These are phyloP conservation scores for Tremella yokohamensis DNA, from an alignment of 768 basidiomycete genomes.

Conservation along the genomic window DNA sequence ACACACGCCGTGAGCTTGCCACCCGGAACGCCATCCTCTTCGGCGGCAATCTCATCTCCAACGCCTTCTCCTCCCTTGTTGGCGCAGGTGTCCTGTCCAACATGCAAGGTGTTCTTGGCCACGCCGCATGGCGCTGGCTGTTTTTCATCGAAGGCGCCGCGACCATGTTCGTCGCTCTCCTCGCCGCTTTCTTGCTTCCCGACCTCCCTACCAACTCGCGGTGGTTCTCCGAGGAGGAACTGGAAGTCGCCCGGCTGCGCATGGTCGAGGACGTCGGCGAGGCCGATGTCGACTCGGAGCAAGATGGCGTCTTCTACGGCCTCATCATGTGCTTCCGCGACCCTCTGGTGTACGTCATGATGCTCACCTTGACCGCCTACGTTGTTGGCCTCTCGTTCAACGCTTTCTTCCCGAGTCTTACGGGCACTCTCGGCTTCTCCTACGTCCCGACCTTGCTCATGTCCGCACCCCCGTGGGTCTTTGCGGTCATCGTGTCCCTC, in stretches of 20 bases:
- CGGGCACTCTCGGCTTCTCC: background rate
- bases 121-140: conserved; percentile 60
- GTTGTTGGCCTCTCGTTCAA: conserved; percentile 35
- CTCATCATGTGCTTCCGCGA: conserved; percentile 14
- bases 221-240: conserved; percentile 16
- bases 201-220: conserved; percentile 12
- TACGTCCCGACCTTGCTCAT: conserved; percentile 61
- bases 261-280: conserved; percentile 18
- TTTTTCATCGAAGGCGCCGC: conserved; percentile 61
- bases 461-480: conserved; percentile 65
- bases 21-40: conserved; percentile 56
- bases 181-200: conserved; percentile 56
- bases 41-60: conserved; percentile 70
- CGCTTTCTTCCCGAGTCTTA: conserved; percentile 6
- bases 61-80: conserved; percentile 73
- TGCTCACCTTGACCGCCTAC: conserved; percentile 32
- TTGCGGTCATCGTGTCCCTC: conserved; percentile 57
- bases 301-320: conserved; percentile 29
- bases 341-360: conserved; percentile 26
- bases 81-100: conserved; percentile 66
- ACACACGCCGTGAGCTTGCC: conserved; percentile 54
- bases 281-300: conserved; percentile 17
- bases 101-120: conserved; percentile 66
- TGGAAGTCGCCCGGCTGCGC: conserved; percentile 16
- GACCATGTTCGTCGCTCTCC: conserved; percentile 63